Conservation (phyloP, 768 basidiomycete species). For the Baorangia bicolor region DNA sequence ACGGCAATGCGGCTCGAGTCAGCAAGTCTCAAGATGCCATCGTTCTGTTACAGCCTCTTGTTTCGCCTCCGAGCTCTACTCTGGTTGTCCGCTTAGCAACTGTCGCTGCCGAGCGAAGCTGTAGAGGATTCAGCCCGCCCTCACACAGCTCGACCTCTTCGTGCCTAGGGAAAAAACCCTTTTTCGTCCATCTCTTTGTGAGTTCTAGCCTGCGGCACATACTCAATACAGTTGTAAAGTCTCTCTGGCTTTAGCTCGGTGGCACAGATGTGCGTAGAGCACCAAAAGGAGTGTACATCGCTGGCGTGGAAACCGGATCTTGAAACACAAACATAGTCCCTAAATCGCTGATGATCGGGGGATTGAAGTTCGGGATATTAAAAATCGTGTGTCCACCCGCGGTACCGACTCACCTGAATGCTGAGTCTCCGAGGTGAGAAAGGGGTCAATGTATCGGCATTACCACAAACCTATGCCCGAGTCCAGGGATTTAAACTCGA, state of each 20-base stretch:
- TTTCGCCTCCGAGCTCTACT: no score
- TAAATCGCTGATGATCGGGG: not conserved
- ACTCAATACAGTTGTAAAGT: not conserved
- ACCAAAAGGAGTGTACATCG: not conserved
- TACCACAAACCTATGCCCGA: conserved; percentile 4
- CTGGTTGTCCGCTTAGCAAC: not conserved
- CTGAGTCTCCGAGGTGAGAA: not conserved
- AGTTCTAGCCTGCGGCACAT: no score
- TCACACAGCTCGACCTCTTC: not conserved
- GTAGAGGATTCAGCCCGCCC: no score
- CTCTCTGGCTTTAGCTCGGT: not conserved
- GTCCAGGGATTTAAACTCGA: conserved; percentile 3
- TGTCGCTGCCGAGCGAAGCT: not conserved
- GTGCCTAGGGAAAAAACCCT: no score
- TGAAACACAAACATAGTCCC: not conserved
- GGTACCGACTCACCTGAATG: not conserved
- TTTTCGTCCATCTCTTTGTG: not conserved
- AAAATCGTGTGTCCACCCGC: not conserved
- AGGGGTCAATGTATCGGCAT: not conserved
- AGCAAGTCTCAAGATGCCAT: no score
- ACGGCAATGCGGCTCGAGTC: not conserved
- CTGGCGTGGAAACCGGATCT: not conserved
- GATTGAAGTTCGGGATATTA: not conserved
- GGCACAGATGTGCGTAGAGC: no score
- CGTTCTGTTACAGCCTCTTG: not conserved